phyloP scores from a whole-genome alignment of 495 filamentous ascomycete species.

The Aspergillus avenaceus region DNA sequence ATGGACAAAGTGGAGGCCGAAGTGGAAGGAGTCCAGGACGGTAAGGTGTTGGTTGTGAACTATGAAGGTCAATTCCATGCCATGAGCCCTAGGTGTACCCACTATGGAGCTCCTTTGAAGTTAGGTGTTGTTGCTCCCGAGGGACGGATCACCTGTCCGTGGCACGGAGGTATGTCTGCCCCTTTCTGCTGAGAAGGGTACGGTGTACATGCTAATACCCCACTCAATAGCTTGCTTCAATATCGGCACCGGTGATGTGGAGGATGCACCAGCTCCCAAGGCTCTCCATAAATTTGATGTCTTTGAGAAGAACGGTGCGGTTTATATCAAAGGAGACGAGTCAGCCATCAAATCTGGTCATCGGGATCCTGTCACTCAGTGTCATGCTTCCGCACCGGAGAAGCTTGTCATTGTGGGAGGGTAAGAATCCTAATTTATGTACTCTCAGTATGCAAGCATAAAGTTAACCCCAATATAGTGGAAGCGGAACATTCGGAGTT shows the following conservation, averaged over 20 bases:
- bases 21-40: slow-evolving; percentile 80
- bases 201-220: not conserved
- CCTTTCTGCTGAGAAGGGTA: not conserved
- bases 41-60: slow-evolving; percentile 81
- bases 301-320: slow-evolving; percentile 69
- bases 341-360: slow-evolving; percentile 71
- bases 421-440: slow-evolving; percentile 29
- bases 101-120: slow-evolving; percentile 87
- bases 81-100: slow-evolving; percentile 82
- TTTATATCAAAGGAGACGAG: slow-evolving; percentile 83
- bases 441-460: not conserved
- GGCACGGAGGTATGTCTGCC: slow-evolving; percentile 75
- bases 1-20: slow-evolving; percentile 85
- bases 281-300: slow-evolving; percentile 76
- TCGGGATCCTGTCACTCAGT: slow-evolving; percentile 69
- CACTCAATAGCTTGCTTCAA: slow-evolving; percentile 79
- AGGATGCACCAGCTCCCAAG: slow-evolving; percentile 88
- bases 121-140: slow-evolving; percentile 77
- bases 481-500: slow-evolving; percentile 74
- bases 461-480: slow-evolving; percentile 36
- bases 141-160: slow-evolving; percentile 85
- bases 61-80: slow-evolving; percentile 71
- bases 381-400: slow-evolving; percentile 57
- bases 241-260: slow-evolving; percentile 82
- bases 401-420: slow-evolving; percentile 86